phyloP scores from a whole-genome alignment of 805 yeast species.

The Ogataea allantospora region DNA sequence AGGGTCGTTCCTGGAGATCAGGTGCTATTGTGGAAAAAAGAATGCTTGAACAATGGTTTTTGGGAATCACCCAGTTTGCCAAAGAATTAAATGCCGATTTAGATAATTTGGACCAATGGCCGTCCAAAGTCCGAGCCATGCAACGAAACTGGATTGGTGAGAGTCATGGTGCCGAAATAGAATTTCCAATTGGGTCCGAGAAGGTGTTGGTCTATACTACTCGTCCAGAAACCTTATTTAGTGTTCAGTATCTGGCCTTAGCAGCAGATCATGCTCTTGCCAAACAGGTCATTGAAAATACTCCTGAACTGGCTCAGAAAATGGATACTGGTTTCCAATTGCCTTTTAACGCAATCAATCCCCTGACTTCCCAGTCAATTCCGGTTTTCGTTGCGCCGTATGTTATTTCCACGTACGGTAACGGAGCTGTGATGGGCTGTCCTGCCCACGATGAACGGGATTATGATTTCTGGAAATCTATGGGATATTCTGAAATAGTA shows the following conservation, averaged over 20 bases:
- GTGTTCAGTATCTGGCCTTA: conserved; percentile 80
- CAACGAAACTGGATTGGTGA: conserved; percentile 94
- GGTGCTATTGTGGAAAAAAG: conserved; percentile 91
- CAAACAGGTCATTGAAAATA: conserved; percentile 34
- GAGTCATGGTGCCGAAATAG: conserved; percentile 73
- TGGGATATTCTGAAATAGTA: conserved; percentile 45
- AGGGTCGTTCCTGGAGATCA: conserved; percentile 94
- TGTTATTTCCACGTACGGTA: conserved; percentile 79
- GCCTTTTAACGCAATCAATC: conserved; percentile 48
- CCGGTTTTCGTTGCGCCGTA: conserved; percentile 92
- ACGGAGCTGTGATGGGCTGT: conserved; percentile 97
- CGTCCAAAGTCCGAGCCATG: conserved; percentile 83
- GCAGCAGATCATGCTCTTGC: conserved; percentile 70
- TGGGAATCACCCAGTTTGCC: conserved; percentile 85
- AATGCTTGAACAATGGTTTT: conserved; percentile 86
- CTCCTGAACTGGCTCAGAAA: conserved; percentile 38
- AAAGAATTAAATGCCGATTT: conserved; percentile 64
- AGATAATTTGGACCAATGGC: conserved; percentile 69
- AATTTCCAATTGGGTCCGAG: conserved; percentile 36
- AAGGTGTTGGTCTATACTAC: conserved; percentile 70
- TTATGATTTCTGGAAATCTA: conserved; percentile 70
- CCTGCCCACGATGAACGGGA: conserved; percentile 94
- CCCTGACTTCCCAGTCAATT: conserved; percentile 49
- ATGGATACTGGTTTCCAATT: conserved; percentile 63
- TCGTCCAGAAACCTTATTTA: conserved; percentile 81